Evolutionary conservation across 2,329 filamentous ascomycete species (phyloP), one percentile per base, ranked within the genome.

Genomic region (Stemphylium lycopersici): DNA sequence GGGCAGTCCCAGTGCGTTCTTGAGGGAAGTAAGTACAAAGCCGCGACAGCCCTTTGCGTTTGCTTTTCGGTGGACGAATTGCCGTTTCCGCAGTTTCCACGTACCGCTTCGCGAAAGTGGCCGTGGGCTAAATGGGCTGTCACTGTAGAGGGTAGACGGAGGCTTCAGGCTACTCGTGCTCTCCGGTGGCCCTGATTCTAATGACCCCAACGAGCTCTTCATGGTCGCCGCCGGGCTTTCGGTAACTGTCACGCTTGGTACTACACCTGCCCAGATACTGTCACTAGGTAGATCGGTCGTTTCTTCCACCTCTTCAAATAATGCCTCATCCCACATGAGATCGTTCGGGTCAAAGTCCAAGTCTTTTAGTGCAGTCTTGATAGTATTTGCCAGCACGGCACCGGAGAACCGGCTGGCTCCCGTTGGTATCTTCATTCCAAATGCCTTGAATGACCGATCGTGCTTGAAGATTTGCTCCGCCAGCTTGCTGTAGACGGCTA

Each of bases 321-420:
- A 56, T 1, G 68, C 69, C 40, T 75, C 73, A 26, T 77, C 74
- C 74, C 74, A 77, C 73, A 77, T 75, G n/a, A 65, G 48, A 41
- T 76, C 73, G 48, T 76, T 53, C 46, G 74, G 67, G 24, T 65
- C 54, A 37, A 72, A 76, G 8, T 65, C 68, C 0, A 76, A 56
- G 5, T 70, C 67, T 13, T 63, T 63, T 18, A 76, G 59, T 0
- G 73, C 66, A 2, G 61, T 49, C 49, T 74, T 77, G 60, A 77
- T 75, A 1, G 73, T 71, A 20, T 67, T 63, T 41, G 75, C 74
- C 0, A 77, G 63, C 7, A 76, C 71, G 4, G 50, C 52, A 1
- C 74, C 74, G 3, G 74, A 76, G 40, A 76, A 77, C 2, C 74
- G 65, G 11, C 65, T 75, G 4, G 69, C 56, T 22, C 73, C 70